phyloP scores from a whole-genome alignment of 2,329 filamentous ascomycete species.

The Penicillium sp. region DNA sequence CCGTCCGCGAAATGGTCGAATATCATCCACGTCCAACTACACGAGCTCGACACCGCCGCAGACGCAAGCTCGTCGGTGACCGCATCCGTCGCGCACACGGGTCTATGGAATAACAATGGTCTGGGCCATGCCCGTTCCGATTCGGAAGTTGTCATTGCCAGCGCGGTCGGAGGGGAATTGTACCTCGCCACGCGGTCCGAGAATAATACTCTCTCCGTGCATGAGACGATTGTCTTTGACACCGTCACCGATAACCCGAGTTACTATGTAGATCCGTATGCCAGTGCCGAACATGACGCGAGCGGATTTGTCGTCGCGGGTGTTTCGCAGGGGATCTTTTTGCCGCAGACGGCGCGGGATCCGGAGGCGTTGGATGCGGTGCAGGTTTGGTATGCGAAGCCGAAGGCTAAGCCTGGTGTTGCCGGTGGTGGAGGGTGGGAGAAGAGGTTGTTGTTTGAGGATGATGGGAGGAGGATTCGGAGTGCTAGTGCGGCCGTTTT shows the following conservation, averaged over 20 bases:
- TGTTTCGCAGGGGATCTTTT: constrained; percentile 43
- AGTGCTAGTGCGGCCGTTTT: constrained; percentile 56
- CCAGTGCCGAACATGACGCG: constrained; percentile 45
- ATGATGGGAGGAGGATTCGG: constrained; percentile 56
- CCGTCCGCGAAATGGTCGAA: constrained; percentile 52
- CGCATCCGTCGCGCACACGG: constrained; percentile 47
- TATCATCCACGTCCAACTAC: constrained; percentile 49
- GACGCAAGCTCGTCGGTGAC: constrained; percentile 41
- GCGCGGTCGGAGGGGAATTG: constrained; percentile 51
- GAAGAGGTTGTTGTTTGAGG: constrained; percentile 56
- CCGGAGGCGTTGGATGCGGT: constrained; percentile 42
- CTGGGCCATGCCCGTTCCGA: constrained; percentile 51
- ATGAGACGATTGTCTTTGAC: constrained; percentile 48
- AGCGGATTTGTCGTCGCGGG: constrained; percentile 59
- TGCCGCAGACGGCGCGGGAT: constrained; percentile 38
- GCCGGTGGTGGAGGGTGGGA: constrained; percentile 38
- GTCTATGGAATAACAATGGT: constrained; percentile 59
- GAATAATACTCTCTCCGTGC: constrained; percentile 43
- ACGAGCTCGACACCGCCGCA: constrained; percentile 16
- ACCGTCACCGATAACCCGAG: constrained; percentile 58
- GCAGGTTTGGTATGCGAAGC: constrained; percentile 51
- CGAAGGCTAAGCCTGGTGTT: constrained; percentile 14
- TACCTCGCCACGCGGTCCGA: constrained; percentile 38
- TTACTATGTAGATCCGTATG: constrained; percentile 59
- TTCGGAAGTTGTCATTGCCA: constrained; percentile 37